Conservation (phyloP, 208 protist genomes). For the Wallacemonas sp. region DNA sequence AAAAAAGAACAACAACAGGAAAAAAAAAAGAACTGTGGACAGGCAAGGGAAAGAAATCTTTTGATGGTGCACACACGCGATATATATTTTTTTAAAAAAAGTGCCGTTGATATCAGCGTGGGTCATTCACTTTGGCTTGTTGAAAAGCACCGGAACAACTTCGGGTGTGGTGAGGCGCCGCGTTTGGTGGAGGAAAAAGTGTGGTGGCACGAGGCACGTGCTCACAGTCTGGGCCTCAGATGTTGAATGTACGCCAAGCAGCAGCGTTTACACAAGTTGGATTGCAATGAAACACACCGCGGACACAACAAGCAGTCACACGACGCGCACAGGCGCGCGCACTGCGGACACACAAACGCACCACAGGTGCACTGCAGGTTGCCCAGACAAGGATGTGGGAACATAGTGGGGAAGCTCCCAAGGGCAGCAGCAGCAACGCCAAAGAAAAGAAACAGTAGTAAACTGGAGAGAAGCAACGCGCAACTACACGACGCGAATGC, state of each 20-base stretch:
- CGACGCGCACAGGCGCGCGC: conserved; percentile 60
- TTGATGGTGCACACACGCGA: conserved; percentile 1
- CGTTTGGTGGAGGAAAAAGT: no score
- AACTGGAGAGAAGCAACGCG: no score
- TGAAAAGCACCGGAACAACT: no score
- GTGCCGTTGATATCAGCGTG: not conserved
- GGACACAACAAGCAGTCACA: conserved; percentile 70
- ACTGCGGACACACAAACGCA: conserved; percentile 46
- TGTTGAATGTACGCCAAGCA: conserved; percentile 71
- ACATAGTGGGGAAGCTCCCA: no score
- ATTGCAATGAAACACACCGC: conserved; percentile 40
- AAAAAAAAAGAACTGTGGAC: conserved; percentile 19
- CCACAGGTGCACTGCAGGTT: conserved; percentile 62
- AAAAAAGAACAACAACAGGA: not conserved
- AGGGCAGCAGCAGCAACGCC: no score
- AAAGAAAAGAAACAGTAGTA: not conserved
- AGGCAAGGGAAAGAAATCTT: conserved; percentile 13
- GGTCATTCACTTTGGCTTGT: no score
- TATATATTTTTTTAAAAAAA: no score
- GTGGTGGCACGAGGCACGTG: not conserved
- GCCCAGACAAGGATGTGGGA: conserved; percentile 45
- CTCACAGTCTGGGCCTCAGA: conserved; percentile 47
- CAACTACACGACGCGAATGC: no score
- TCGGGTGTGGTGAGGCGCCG: no score
- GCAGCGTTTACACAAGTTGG: conserved; percentile 71